A percentile compares a stretch with the other conserved stretches of the same genome.
phyloP scores from a whole-genome alignment of 116 monocot genomes.

The Posidonia oceanica region DNA sequence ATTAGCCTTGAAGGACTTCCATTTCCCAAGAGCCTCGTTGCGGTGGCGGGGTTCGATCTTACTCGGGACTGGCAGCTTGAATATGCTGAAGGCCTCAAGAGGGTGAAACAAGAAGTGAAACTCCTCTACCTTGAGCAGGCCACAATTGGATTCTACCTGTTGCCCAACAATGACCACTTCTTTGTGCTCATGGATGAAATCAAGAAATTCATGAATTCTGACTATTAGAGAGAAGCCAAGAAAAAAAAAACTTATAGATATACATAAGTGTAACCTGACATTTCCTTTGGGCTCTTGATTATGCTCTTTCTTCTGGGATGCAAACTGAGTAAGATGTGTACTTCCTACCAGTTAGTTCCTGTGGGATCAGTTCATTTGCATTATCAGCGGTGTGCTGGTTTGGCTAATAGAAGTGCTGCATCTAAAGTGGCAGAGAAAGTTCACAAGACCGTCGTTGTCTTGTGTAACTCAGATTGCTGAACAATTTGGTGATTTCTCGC shows the following conservation, averaged over 20 bases:
- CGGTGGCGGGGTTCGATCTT: constrained; percentile 28
- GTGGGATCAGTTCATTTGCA: not conserved
- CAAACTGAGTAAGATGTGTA: not conserved
- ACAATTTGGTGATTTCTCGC: not conserved
- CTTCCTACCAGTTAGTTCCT: not conserved
- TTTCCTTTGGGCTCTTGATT: not conserved
- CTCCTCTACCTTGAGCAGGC: constrained; percentile 29
- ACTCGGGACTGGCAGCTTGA: constrained; percentile 31
- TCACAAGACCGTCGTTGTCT: no score
- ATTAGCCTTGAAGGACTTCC: constrained; percentile 8
- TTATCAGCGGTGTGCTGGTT: not conserved
- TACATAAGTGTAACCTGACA: constrained; percentile 1
- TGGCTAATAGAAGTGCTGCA: not conserved
- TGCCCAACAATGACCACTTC: constrained; percentile 45
- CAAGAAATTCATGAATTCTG: constrained; percentile 21
- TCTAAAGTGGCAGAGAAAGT: not conserved
- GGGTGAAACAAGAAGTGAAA: constrained; percentile 24
- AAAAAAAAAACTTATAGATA: not conserved
- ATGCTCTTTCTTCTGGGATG: not conserved
- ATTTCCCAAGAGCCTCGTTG: constrained; percentile 28
- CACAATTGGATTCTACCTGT: constrained; percentile 40
- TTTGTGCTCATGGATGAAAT: constrained; percentile 38
- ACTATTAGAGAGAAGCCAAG: constrained; percentile 7
- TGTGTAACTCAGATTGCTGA: no score
- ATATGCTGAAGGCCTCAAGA: constrained; percentile 23